Evolutionary conservation across 2,329 filamentous ascomycete species (phyloP).

Genomic region (Fusarium sp.): DNA sequence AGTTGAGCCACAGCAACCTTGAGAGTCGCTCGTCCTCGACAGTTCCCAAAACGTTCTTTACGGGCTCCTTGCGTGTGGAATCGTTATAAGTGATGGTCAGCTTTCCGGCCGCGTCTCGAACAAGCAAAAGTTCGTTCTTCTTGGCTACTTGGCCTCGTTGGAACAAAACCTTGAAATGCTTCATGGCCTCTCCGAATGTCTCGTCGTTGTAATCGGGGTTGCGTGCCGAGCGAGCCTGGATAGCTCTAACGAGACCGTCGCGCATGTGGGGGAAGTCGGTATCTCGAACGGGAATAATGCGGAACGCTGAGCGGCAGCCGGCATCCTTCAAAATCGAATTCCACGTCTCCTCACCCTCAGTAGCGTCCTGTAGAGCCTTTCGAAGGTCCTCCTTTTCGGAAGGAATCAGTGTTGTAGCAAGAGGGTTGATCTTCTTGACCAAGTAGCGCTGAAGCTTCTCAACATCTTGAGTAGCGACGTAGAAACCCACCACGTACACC

Average conservation of each 20-base stretch:
- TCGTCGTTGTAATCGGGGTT: slow-evolving; percentile 73
- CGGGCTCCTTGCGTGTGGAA: slow-evolving; percentile 61
- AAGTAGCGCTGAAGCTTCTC: slow-evolving; percentile 81
- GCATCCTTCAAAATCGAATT: slow-evolving; percentile 72
- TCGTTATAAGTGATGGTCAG: slow-evolving; percentile 76
- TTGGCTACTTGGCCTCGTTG: slow-evolving; percentile 84
- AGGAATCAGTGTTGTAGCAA: slow-evolving; percentile 84
- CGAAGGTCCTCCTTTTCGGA: slow-evolving; percentile 82
- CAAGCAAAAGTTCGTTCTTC: slow-evolving; percentile 79
- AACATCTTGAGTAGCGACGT: slow-evolving; percentile 86
- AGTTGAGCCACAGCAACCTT: slow-evolving; percentile 87
- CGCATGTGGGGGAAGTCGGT: slow-evolving; percentile 94
- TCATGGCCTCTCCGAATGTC: slow-evolving; percentile 78
- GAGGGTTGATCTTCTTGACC: slow-evolving; percentile 78
- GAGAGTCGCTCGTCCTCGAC: slow-evolving; percentile 84
- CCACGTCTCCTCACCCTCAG: slow-evolving; percentile 79
- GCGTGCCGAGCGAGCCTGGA: slow-evolving; percentile 76
- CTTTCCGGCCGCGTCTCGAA: slow-evolving; percentile 72
- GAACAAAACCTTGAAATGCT: slow-evolving; percentile 84
- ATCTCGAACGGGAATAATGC: slow-evolving; percentile 89
- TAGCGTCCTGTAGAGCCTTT: slow-evolving; percentile 74
- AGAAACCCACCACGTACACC: slow-evolving; percentile 94
- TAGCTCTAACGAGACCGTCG: slow-evolving; percentile 89
- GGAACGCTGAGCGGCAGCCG: slow-evolving; percentile 79
- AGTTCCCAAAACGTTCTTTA: slow-evolving; percentile 70